A percentile compares a stretch with the other conserved stretches of the same genome.
phyloP scores from a whole-genome alignment of 2,329 filamentous ascomycete species.

The Chlorencoelia australis region DNA sequence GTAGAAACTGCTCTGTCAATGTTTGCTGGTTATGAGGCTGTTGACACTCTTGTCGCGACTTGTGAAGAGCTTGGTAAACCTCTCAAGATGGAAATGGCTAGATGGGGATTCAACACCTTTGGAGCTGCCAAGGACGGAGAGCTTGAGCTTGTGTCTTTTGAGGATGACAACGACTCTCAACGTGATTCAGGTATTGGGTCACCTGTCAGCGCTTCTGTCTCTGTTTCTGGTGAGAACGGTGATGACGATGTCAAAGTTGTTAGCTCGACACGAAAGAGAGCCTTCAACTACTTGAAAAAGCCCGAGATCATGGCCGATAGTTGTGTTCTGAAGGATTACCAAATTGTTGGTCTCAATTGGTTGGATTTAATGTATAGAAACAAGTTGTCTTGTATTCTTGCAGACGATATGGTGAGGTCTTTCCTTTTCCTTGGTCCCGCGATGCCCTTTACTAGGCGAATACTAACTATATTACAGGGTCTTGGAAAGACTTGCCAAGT shows the following conservation, averaged over 20 bases:
- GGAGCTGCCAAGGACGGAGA: slow-evolving; percentile 47
- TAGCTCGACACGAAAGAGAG: slow-evolving; percentile 14
- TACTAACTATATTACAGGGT: no score
- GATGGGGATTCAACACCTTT: slow-evolving; percentile 58
- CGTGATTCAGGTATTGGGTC: slow-evolving; percentile 62
- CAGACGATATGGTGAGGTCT: slow-evolving; percentile 99
- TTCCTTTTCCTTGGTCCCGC: no score
- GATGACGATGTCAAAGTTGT: slow-evolving; percentile 34
- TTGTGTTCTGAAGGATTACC: slow-evolving; percentile 80
- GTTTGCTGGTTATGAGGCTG: slow-evolving; percentile 68
- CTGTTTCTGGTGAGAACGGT: slow-evolving; percentile 30
- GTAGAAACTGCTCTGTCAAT: slow-evolving; percentile 62
- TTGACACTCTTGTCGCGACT: slow-evolving; percentile 69
- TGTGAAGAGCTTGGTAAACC: slow-evolving; percentile 67
- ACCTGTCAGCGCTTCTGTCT: slow-evolving; percentile 35
- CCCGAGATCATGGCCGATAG: slow-evolving; percentile 68
- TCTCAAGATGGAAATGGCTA: slow-evolving; percentile 52
- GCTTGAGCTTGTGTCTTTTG: slow-evolving; percentile 43
- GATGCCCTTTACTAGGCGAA: no score
- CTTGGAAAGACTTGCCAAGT: slow-evolving; percentile 95
- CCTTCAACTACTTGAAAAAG: slow-evolving; percentile 35
- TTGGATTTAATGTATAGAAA: slow-evolving; percentile 73
- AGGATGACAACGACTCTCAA: slow-evolving; percentile 26
- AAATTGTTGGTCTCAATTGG: slow-evolving; percentile 93
- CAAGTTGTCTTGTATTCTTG: slow-evolving; percentile 77